Evolutionary conservation across 2,329 filamentous ascomycete genomes (phyloP), one percentile per base, ranked within the genome.

Genomic region (Venturia effusa): DNA sequence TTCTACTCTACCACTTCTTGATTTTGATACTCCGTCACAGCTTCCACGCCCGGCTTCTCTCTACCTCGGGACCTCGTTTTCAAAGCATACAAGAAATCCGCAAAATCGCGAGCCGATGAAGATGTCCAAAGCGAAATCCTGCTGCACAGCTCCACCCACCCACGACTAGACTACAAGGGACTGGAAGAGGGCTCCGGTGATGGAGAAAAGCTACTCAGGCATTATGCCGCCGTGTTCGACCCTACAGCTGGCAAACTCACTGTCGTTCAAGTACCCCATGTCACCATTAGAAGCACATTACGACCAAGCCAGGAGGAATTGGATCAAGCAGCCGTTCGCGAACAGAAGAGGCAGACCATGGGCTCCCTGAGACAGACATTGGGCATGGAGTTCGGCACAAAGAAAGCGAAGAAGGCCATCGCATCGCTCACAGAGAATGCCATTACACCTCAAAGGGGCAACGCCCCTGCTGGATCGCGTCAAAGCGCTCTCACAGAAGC

Each of bases 351-450:
- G 30, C 48, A 55, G 54, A 55, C 32, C 8, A 41, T 24, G 54
- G 30, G 54, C 19, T 39, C 40, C 34, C 54, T 60, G 37, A 22
- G 61, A 57, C 48, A 45, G 34, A 84, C 87, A 1, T 84, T 95
- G 15, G 89, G 88, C 48, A 82, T 89, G 69, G 85, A 88, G 39
- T 95, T 95, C 70, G 90, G 90, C 73, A 93, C 89, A 32, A 92
- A 90, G 78, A 93, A 92, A 76, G 88, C 90, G 27, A 88, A 87
- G 80, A 93, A 92, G 77, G 88, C 85, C 0, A 85, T 94, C 68
- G 80, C 82, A 34, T 83, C 86, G 64, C 80, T 83, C 67, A 85
- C 85, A 2, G 81, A 89, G 69, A 92, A 92, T 71, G 88, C 88
- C 22, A 90, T 93, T 68, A 76, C 70, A 41, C 68, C 68, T 10